Evolutionary conservation across 345 rosid species (phyloP).

Genomic region (Gossypium sturtianum): DNA sequence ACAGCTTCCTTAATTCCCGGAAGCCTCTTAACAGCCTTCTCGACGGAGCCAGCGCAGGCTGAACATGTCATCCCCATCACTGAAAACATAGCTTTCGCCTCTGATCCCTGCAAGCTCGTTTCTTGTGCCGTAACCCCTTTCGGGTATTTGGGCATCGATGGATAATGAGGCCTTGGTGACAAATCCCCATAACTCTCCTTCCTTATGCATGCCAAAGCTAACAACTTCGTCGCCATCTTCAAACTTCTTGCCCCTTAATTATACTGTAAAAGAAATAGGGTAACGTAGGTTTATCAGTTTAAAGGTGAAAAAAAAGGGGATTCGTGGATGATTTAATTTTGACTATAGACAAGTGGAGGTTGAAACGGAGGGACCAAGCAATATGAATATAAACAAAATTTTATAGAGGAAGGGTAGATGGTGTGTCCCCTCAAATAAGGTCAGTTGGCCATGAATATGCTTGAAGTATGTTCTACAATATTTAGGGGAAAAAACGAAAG

Average conservation of each 20-base stretch:
- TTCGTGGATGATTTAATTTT: no score
- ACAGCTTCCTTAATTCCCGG: slow-evolving; percentile 71
- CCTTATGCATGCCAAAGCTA: slow-evolving; percentile 60
- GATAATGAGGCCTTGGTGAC: slow-evolving; percentile 52
- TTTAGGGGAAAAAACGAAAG: not conserved
- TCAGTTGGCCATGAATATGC: not conserved
- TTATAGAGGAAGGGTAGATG: not conserved
- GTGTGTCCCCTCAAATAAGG: not conserved
- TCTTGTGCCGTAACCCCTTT: slow-evolving; percentile 37
- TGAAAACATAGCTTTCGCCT: slow-evolving; percentile 47
- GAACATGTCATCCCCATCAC: slow-evolving; percentile 87
- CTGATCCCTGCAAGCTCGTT: slow-evolving; percentile 27
- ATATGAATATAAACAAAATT: not conserved
- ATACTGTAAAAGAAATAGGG: not conserved
- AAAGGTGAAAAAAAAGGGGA: not conserved
- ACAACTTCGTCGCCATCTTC: slow-evolving; percentile 64
- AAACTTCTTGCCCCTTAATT: not conserved
- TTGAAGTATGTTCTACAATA: not conserved
- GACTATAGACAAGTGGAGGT: no score
- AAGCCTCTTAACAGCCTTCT: slow-evolving; percentile 85
- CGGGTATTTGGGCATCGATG: slow-evolving; percentile 64
- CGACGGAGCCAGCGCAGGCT: slow-evolving; percentile 92
- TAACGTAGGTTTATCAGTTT: not conserved
- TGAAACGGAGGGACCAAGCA: not conserved
- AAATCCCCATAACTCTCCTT: slow-evolving; percentile 37